Evolutionary conservation across 2,329 filamentous ascomycete species (phyloP).

Genomic region (Arachnopeziza araneosa): DNA sequence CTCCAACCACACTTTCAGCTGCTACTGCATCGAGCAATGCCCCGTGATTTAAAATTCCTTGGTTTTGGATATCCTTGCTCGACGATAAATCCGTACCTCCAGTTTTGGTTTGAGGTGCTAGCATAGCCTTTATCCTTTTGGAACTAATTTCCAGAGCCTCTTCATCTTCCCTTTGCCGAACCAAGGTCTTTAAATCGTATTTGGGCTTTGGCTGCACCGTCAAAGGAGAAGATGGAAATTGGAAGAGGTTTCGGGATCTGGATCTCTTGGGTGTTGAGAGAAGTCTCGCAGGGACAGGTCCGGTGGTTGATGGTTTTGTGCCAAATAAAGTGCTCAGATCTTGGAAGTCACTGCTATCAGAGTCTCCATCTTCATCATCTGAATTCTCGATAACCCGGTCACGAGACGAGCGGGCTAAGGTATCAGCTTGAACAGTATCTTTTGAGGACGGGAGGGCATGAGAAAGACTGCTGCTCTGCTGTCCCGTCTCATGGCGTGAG

Average conservation of each 20-base stretch:
- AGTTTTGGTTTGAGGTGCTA: slow-evolving; percentile 18
- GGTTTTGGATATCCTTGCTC: slow-evolving; percentile 1
- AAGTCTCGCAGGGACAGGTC: background rate
- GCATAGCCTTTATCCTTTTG: slow-evolving; percentile 31
- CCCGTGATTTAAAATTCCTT: slow-evolving; percentile 25
- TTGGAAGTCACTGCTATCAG: slow-evolving; percentile 44
- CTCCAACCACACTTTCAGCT: slow-evolving; percentile 38
- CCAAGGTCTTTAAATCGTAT: slow-evolving; percentile 57
- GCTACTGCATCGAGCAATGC: slow-evolving; percentile 38
- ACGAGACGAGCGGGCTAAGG: background rate
- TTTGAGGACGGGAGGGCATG: background rate
- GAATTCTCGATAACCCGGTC: slow-evolving; percentile 56
- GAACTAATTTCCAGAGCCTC: slow-evolving; percentile 53
- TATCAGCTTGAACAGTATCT: background rate
- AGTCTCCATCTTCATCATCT: slow-evolving; percentile 59
- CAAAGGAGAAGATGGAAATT: slow-evolving; percentile 39
- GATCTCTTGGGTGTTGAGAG: slow-evolving; percentile 11
- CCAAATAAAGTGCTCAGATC: slow-evolving; percentile 39
- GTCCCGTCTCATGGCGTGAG: background rate
- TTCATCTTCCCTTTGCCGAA: slow-evolving; percentile 54
- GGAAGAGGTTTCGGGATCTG: slow-evolving; percentile 7
- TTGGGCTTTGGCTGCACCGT: slow-evolving; percentile 51
- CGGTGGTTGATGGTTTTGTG: background rate
- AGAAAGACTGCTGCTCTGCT: background rate
- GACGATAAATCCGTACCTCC: slow-evolving; percentile 19